Conservation (phyloP, 768 basidiomycete genomes). For the Boletus rex-veris region DNA sequence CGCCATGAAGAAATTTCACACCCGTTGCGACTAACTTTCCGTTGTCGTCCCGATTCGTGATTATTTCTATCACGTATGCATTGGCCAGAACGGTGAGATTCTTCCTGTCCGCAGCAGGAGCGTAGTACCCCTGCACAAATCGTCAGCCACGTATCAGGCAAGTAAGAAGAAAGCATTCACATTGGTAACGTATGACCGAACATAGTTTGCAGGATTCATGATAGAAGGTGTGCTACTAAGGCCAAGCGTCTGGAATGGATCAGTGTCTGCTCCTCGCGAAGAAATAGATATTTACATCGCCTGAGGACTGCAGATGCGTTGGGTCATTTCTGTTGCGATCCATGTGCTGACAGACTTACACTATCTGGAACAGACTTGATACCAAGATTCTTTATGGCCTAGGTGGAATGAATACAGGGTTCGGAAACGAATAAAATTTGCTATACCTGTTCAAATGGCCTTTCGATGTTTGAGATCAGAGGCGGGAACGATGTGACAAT, state of each 20-base stretch:
- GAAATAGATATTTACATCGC: neutral
- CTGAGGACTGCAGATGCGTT: neutral
- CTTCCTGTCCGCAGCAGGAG: neutral
- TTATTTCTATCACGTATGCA: neutral
- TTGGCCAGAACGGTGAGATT: neutral
- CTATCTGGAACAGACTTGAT: neutral
- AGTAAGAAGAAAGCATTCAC: neutral
- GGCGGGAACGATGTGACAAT: slow-evolving; percentile 1
- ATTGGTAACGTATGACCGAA: slow-evolving; percentile 1
- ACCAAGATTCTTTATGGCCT: neutral
- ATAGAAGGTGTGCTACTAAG: neutral
- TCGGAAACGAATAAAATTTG: neutral
- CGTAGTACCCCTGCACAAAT: neutral
- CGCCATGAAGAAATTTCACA: neutral
- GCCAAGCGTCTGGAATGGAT: neutral
- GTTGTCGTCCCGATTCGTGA: neutral
- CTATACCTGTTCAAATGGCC: neutral
- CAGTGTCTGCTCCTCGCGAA: neutral
- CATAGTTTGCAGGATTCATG: neutral
- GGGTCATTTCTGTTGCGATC: neutral
- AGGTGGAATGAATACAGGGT: neutral
- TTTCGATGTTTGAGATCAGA: neutral
- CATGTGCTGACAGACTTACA: neutral
- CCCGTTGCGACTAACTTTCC: neutral
- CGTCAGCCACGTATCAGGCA: neutral